Base-by-base conservation (phyloP, 75 land plant genomes). In the Picea sitchensis region DNA sequence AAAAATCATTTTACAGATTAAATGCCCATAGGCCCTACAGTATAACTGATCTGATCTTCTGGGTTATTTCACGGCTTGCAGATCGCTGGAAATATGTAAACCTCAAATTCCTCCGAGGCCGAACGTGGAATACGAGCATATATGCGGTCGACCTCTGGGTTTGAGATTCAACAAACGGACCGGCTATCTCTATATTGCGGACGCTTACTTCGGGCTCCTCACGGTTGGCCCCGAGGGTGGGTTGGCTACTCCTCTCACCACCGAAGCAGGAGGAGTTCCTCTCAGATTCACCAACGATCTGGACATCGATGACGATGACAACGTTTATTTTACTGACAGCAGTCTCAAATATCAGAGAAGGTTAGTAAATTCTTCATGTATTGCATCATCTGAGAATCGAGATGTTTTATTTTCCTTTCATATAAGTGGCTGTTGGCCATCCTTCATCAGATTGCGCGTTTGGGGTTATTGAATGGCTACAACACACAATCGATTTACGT, bases 181-280 rank as follows among this genome's bases (percentile, higher is more conserved):
- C 14, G 91, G 90, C 23, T 76, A 90, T 59, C 86, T 94, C 77
- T 94, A 94, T 86, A 88, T 92, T 47, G 96, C 96, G 3, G 96
- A 94, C 81, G 90, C 96, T 12, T 94, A 94, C 65, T 76, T 83
- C 76, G 96, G 96, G 14, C 83, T 94, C 7, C 76, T 94, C 59
- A 79, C 81, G 1, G 96, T 94, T 11, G 89, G 92, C 2, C 85
- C 88, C 3, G 78, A 88, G 44, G 96, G 96, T 58, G 96, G 96
- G 14, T 31, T 88, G 38, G 96, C 96, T 1, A 89, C 80, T 14
- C 83, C 94, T 75, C 79, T 94, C 17, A 84, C 84, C 4, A 82
- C 86, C 11, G 85, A 90, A 32, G 96, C 76, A 0, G 86, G 81
- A 23, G 94, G 90, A 30, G 76, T 68, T 69, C 87, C 88, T 1